phyloP scores from a whole-genome alignment of 176 grass and related monocot genomes.

The Hyparrhenia diplandra region DNA sequence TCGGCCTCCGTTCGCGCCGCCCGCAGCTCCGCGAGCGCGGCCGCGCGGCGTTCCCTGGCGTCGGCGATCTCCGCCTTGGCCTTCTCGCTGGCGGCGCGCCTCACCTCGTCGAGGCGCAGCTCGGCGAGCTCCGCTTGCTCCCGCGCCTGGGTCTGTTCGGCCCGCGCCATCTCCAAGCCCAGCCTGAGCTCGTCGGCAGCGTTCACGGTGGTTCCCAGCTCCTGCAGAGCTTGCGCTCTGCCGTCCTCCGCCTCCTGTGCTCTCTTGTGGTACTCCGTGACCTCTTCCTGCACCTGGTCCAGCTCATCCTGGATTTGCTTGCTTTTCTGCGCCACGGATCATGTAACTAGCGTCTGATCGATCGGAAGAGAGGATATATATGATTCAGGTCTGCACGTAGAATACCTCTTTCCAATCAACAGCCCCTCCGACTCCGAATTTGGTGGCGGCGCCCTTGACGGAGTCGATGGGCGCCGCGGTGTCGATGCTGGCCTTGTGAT shows the following conservation, averaged over 20 bases:
- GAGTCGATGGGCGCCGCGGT: slow-evolving; percentile 69
- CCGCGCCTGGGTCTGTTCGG: slow-evolving; percentile 50
- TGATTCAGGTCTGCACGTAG: not conserved
- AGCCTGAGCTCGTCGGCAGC: slow-evolving; percentile 45
- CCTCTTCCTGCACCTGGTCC: slow-evolving; percentile 36
- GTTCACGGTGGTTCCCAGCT: slow-evolving; percentile 31
- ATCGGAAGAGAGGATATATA: not conserved
- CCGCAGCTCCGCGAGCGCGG: slow-evolving; percentile 39
- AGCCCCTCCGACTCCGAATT: slow-evolving; percentile 60
- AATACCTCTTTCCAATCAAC: slow-evolving; percentile 65
- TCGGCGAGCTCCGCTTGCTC: slow-evolving; percentile 60
- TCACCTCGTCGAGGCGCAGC: slow-evolving; percentile 39
- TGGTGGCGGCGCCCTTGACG: slow-evolving; percentile 60
- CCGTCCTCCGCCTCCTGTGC: slow-evolving; percentile 29
- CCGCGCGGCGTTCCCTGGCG: slow-evolving; percentile 20
- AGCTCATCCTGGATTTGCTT: slow-evolving; percentile 45
- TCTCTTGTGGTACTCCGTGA: slow-evolving; percentile 28
- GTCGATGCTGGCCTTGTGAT: slow-evolving; percentile 28
- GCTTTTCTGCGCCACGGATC: slow-evolving; percentile 25
- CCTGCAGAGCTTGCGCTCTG: slow-evolving; percentile 24
- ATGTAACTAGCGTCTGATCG: not conserved
- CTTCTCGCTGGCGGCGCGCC: slow-evolving; percentile 24
- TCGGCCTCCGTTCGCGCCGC: slow-evolving; percentile 45
- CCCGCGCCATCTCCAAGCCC: slow-evolving; percentile 43
- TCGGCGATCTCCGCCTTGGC: slow-evolving; percentile 45